Evolutionary conservation across 2,329 filamentous ascomycete genomes (phyloP).

Genomic region (Chrysoporthe puriensis): DNA sequence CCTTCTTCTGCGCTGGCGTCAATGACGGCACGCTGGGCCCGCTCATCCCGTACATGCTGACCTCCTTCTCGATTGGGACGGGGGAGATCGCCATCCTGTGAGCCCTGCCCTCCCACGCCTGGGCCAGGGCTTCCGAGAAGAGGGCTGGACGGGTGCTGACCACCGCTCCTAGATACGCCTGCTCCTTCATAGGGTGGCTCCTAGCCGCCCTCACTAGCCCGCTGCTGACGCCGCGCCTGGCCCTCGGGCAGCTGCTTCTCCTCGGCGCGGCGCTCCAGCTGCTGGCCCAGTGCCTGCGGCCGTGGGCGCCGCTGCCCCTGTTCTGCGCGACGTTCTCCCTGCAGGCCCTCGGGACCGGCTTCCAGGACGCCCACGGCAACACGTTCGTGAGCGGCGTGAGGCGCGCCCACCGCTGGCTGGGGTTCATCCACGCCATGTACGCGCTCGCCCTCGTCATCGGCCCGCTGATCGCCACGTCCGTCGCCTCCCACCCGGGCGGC

Average conservation of each 20-base stretch:
- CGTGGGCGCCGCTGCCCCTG: slow-evolving; percentile 59
- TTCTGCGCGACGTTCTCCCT: slow-evolving; percentile 63
- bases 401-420: slow-evolving; percentile 61
- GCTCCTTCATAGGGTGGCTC: slow-evolving; percentile 64
- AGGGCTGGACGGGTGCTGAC: not conserved
- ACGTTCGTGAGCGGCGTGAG: slow-evolving; percentile 58
- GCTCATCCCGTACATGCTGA: slow-evolving; percentile 64
- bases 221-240: slow-evolving; percentile 54
- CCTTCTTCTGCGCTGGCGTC: slow-evolving; percentile 67
- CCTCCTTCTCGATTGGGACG: slow-evolving; percentile 31
- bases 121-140: not conserved
- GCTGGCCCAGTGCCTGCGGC: slow-evolving; percentile 55
- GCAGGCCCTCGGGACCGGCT: slow-evolving; percentile 62
- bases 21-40: slow-evolving; percentile 69
- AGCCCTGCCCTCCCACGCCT: slow-evolving; percentile 7
- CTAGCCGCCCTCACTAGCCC: slow-evolving; percentile 61
- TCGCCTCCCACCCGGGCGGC: slow-evolving; percentile 45
- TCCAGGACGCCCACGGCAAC: slow-evolving; percentile 66
- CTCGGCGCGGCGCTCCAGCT: slow-evolving; percentile 61
- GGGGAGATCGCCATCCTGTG: slow-evolving; percentile 38
- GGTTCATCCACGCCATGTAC: slow-evolving; percentile 68
- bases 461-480: slow-evolving; percentile 56
- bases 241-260: slow-evolving; percentile 59
- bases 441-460: slow-evolving; percentile 59
- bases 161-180: slow-evolving; percentile 48